Evolutionary conservation across 2,329 filamentous ascomycete species (phyloP).

Genomic region (Ilyonectria mors-panacis): DNA sequence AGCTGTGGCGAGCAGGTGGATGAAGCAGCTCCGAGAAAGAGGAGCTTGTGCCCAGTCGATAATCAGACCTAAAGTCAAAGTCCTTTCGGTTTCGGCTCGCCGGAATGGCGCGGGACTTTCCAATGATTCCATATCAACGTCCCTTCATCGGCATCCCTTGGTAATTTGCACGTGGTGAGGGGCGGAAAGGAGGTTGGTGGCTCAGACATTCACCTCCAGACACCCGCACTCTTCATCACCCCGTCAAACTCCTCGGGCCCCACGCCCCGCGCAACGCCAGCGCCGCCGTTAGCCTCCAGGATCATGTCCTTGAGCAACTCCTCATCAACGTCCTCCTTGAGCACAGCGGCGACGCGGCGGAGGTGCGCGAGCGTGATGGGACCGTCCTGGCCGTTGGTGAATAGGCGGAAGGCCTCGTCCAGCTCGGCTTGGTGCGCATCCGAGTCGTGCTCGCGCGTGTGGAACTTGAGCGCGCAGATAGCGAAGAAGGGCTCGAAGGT

Average conservation of each 20-base stretch:
- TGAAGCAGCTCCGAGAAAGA: not conserved
- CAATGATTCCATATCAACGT: not conserved
- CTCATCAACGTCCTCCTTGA: slow-evolving; percentile 89
- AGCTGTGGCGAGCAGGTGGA: not conserved
- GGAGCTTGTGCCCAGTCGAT: not conserved
- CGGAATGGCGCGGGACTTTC: not conserved
- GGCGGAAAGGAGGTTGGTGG: not conserved
- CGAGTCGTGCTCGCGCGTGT: slow-evolving; percentile 68
- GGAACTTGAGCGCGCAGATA: slow-evolving; percentile 89
- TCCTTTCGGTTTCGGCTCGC: not conserved
- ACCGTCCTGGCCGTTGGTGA: slow-evolving; percentile 70
- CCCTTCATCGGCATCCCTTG: not conserved
- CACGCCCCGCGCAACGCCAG: slow-evolving; percentile 79
- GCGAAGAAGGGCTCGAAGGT: slow-evolving; percentile 87
- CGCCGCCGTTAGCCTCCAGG: slow-evolving; percentile 89
- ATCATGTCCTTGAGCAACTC: slow-evolving; percentile 94
- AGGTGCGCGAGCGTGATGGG: slow-evolving; percentile 88
- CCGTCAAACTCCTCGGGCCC: slow-evolving; percentile 85
- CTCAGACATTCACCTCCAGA: slow-evolving; percentile 76
- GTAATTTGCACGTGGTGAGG: not conserved
- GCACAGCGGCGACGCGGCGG: slow-evolving; percentile 80
- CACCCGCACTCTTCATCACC: slow-evolving; percentile 87
- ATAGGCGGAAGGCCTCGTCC: slow-evolving; percentile 85
- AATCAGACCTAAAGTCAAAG: not conserved
- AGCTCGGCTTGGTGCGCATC: slow-evolving; percentile 77